Evolutionary conservation across 495 filamentous ascomycete genomes (phyloP), one percentile per base, ranked within the genome.

Genomic region (Oleoguttula mirabilis): DNA sequence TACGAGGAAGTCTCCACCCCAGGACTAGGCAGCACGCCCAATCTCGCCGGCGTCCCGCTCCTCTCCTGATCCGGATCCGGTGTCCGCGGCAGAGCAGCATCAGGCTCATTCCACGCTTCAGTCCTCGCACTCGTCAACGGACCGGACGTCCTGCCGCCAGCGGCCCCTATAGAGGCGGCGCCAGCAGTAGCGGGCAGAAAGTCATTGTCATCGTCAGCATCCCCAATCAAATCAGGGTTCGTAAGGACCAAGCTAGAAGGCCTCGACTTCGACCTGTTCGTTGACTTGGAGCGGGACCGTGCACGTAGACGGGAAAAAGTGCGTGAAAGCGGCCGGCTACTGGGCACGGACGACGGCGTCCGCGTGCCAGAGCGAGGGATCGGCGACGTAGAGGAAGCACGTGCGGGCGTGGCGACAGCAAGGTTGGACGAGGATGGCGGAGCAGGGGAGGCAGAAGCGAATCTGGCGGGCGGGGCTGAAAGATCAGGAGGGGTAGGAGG

Each of bases 21-120:
- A 25, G 57, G 57, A 27, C 54, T 45, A 22, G 45, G 43, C 34
- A 51, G 32, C 12, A 54, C 40, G 15, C 43, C 44, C 21, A 50
- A 22, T 15, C 48, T 47, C n/a, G 47, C 48, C 12, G 54, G 51
- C 19, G 37, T 49, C 12, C 22, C 42, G 3, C 5, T n/a, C 23
- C 33, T 24, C 10, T 16, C 30, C 10, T 16, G 22, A 45, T 21
- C 22, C 6, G 20, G 7, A 4, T n/a, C 20, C 2, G 21, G 14
- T 7, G 6, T 16, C 39, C 11, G 23, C 20, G n/a, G 11, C 27
- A 21, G 3, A 7, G 17, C 20, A 16, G n/a, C 27, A 14, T 10
- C 39, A 32, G 12, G 2, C 12, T 17, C 39, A 16, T 31, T 24
- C 40, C 40, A 43, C 7, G 19, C 31, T 21, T 43, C 40, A 12